A percentile compares a stretch with the other conserved stretches of the same genome.
These are phyloP conservation scores for Pezicula carpinea DNA, from an alignment of 2,329 filamentous ascomycete genomes.

Conservation along the genomic window DNA sequence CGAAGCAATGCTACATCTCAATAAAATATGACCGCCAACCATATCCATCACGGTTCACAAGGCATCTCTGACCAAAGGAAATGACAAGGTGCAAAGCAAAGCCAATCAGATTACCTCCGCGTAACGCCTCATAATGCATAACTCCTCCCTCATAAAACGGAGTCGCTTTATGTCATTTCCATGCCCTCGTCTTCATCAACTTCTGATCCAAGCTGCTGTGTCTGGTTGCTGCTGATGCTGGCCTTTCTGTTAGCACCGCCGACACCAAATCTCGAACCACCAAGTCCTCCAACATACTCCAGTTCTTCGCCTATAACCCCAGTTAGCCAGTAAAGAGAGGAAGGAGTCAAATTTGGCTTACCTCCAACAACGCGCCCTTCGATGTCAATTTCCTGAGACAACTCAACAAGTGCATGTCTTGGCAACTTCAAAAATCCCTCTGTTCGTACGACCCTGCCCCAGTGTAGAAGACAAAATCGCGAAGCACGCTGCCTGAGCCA, in stretches of 20 bases:
- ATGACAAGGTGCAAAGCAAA: neutral
- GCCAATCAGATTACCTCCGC: neutral
- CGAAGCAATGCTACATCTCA: too few relatives aligned
- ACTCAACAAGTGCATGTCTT: constrained; percentile 75
- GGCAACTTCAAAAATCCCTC: constrained; percentile 79
- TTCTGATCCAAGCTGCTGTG: constrained; percentile 49
- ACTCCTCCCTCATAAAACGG: neutral
- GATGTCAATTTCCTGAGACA: constrained; percentile 88
- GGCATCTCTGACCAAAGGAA: neutral
- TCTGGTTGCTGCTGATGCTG: constrained; percentile 55
- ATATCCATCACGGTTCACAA: neutral
- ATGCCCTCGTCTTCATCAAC: constrained; percentile 58
- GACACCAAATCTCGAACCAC: constrained; percentile 43
- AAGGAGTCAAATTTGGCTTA: constrained; percentile 55
- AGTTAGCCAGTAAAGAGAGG: constrained; percentile 4
- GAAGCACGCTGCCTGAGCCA: constrained; percentile 90
- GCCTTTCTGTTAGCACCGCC: constrained; percentile 48
- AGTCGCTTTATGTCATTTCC: constrained; percentile 40
- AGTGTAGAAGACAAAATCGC: constrained; percentile 84
- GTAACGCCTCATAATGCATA: constrained; percentile 4
- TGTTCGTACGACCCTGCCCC: constrained; percentile 90
- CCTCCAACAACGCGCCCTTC: constrained; percentile 89
- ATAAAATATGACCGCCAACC: too few relatives aligned
- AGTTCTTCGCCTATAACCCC: constrained; percentile 27
- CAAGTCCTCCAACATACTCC: constrained; percentile 42